Conservation (phyloP, 441 rosid genomes). For the Dalechampia spathulata region DNA sequence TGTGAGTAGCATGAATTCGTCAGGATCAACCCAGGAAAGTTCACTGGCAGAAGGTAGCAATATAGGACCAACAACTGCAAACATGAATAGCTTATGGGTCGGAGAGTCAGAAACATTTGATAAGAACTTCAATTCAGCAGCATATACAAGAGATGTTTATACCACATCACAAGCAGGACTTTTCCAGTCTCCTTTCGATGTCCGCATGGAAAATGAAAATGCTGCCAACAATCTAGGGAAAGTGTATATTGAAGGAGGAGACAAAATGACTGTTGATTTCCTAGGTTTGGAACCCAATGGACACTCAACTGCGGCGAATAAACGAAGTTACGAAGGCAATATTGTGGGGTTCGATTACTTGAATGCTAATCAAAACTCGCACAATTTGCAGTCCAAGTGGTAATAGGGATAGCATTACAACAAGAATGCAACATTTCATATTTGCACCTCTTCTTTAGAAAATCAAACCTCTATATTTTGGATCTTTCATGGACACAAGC, state of each 20-base stretch:
- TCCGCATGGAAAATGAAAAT: conserved; percentile 20
- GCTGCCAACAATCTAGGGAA: conserved; percentile 11
- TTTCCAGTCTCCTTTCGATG: conserved; percentile 15
- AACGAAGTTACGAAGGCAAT: conserved; percentile 23
- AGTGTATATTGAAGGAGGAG: conserved; percentile 18
- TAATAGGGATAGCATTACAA: background rate
- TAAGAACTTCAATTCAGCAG: conserved; percentile 19
- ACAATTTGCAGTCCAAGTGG: conserved; percentile 34
- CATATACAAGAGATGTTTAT: conserved; percentile 10
- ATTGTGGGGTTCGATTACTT: conserved; percentile 20
- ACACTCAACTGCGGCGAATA: conserved; percentile 20
- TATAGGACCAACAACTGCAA: conserved; percentile 8
- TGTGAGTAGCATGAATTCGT: conserved; percentile 16
- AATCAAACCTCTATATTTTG: background rate
- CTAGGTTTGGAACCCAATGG: conserved; percentile 40
- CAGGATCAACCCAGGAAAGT: conserved; percentile 25
- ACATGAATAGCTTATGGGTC: conserved; percentile 8
- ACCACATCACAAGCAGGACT: conserved; percentile 16
- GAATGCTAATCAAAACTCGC: conserved; percentile 18
- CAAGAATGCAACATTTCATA: background rate
- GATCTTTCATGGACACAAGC: background rate
- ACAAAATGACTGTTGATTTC: conserved; percentile 44
- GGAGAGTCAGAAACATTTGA: conserved; percentile 19
- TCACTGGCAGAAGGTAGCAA: conserved; percentile 14
- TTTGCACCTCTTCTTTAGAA: background rate